These are phyloP conservation scores for Fusarium setosum DNA, from an alignment of 2,329 filamentous ascomycete genomes.

Conservation along the genomic window DNA sequence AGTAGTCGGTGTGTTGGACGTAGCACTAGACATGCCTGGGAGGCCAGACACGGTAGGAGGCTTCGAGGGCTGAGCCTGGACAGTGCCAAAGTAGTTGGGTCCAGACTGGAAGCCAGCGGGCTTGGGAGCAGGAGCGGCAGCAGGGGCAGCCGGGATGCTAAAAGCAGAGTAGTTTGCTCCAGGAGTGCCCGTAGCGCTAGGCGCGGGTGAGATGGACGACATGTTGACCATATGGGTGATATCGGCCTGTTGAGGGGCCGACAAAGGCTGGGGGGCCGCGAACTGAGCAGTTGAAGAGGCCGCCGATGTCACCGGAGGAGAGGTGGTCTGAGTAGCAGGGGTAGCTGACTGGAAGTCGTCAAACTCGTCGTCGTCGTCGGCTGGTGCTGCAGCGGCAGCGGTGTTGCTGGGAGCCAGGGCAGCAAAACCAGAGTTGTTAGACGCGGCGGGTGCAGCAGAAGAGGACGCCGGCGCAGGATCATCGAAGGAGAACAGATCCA, in stretches of 20 bases:
- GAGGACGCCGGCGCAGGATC: constrained; percentile 70
- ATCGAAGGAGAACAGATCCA: constrained; percentile 93
- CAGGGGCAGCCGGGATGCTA: constrained; percentile 51
- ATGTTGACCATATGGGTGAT: constrained; percentile 84
- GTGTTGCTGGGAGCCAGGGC: constrained; percentile 50
- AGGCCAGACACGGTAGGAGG: constrained; percentile 46
- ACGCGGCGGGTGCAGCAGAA: constrained; percentile 56
- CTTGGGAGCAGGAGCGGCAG: constrained; percentile 56
- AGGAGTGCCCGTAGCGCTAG: constrained; percentile 65
- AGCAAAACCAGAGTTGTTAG: constrained; percentile 61
- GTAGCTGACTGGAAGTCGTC: constrained; percentile 96
- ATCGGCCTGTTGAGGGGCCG: constrained; percentile 83
- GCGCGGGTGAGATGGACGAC: constrained; percentile 82
- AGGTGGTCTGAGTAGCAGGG: constrained; percentile 63
- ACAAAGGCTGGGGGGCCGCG: constrained; percentile 85
- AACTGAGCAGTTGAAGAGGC: constrained; percentile 73
- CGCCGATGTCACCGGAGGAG: constrained; percentile 61
- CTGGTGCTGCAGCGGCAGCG: constrained; percentile 45
- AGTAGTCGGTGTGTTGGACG: constrained; percentile 50
- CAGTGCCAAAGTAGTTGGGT: constrained; percentile 96
- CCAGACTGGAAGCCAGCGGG: constrained; percentile 76
- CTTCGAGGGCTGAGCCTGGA: constrained; percentile 59
- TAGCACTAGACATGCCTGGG: constrained; percentile 47
- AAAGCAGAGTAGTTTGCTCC: constrained; percentile 75
- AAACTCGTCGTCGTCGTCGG: constrained; percentile 84